phyloP scores from a whole-genome alignment of 306 rosid species.

The Sicyos edulis region DNA sequence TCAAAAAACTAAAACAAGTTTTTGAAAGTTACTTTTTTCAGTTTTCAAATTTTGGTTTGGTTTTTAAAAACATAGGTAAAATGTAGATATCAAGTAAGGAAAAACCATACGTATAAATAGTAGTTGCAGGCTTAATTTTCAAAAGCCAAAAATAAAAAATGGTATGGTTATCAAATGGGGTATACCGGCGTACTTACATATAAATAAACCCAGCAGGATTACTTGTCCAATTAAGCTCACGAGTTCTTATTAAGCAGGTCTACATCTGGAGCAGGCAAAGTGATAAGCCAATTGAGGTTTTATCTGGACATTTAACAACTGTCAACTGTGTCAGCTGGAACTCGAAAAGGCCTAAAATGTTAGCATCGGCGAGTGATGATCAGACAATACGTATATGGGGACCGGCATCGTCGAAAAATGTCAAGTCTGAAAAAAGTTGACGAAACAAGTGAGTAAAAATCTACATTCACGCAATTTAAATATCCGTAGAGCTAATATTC shows the following conservation, averaged over 20 bases:
- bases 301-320: conserved; percentile 64
- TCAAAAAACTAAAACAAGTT: too few relatives aligned
- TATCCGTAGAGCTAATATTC: not conserved
- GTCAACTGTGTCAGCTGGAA: conserved; percentile 98
- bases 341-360: conserved; percentile 67
- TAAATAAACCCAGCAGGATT: not conserved
- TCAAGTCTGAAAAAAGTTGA: conserved; percentile 16
- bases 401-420: conserved; percentile 31
- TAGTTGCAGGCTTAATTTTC: too few relatives aligned
- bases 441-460: conserved; percentile 10
- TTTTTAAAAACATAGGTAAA: too few relatives aligned
- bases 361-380: conserved; percentile 92
- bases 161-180: too few relatives aligned
- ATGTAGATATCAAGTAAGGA: too few relatives aligned
- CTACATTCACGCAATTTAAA: not conserved
- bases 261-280: conserved; percentile 68
- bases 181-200: not conserved
- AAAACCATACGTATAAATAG: too few relatives aligned
- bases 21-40: too few relatives aligned
- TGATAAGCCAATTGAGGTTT: conserved; percentile 58
- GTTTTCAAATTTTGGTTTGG: too few relatives aligned
- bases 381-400: conserved; percentile 84
- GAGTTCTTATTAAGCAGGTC: conserved; percentile 45
- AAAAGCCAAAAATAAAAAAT: too few relatives aligned
- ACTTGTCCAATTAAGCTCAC: conserved; percentile 8